Base-by-base conservation (phyloP, 352 stramenopile species). In the Globisporangium megalacanthum region DNA sequence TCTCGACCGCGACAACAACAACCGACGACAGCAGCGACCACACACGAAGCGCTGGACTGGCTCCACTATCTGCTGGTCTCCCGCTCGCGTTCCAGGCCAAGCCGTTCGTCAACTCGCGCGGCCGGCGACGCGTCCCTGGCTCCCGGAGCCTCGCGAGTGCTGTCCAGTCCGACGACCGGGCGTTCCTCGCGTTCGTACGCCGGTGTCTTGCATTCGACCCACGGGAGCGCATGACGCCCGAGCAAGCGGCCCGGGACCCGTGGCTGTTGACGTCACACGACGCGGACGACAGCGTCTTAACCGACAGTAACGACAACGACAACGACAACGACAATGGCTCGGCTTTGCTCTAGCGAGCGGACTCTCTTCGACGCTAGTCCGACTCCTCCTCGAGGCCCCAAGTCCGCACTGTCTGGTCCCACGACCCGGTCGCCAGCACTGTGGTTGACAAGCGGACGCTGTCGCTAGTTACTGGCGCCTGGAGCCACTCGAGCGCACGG, bases 131-230 rank as follows among this genome's bases (percentile, higher is more conserved):
- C 4, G 48, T 55, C 1, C 72, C 75, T 10, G 69, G 75, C 6
- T 65, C 70, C 0, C 68, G 68, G 2, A 75, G 65, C n/a, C 53
- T 93, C 35, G 31, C 49, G 15, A 62, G 57, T 0, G 67, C 68
- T 0, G 58, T 83, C 39, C 76, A 78, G 53, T 72, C 64, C 9
- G 63, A 83, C 13, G 78, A 92, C 56, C 31, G 47, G 14, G 67
- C 69, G 15, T 90, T 94, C 54, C 55, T 88, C 20, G 70, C 60
- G 25, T 83, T 94, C 52, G 52, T 94, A 15, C 33, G 54, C 6
- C 83, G 78, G 53, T 94, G 83, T 57, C 78, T 94, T n/a, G 58
- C 64, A 19, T 83, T 83, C 77, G 77, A 90, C 19, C 79, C 81
- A 7, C 63, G 44, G 4, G 54, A 79, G n/a, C 79, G 83, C 1